phyloP scores from a whole-genome alignment of 2,329 filamentous ascomycete genomes.

The Xylaria sp. region DNA sequence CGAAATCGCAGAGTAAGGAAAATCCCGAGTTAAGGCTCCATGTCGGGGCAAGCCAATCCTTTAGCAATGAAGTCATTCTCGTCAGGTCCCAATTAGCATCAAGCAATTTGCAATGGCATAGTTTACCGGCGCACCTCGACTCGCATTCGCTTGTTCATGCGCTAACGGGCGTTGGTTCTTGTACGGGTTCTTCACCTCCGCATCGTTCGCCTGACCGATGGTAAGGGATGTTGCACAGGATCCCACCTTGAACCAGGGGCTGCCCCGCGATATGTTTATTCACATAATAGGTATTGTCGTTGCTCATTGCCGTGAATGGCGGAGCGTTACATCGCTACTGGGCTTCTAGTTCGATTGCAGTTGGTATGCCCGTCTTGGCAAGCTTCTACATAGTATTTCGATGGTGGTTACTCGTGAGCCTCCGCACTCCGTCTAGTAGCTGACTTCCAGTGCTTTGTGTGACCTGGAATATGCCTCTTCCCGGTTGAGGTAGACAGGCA shows the following conservation, averaged over 20 bases:
- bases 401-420: too few species aligned
- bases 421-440: too few species aligned
- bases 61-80: neutral
- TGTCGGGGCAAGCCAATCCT: neutral
- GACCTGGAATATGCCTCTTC: slow-evolving; percentile 7
- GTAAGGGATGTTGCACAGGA: neutral
- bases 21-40: neutral
- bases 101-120: neutral
- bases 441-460: neutral
- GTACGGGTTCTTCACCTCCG: neutral
- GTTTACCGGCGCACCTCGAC: too few species aligned
- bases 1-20: neutral
- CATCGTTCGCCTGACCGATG: neutral
- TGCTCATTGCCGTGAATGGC: slow-evolving; percentile 20
- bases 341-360: slow-evolving; percentile 10
- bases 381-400: neutral
- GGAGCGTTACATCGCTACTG: slow-evolving; percentile 31
- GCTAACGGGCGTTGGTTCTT: neutral
- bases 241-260: neutral
- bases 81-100: neutral
- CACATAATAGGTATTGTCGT: slow-evolving; percentile 1
- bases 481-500: too few species aligned
- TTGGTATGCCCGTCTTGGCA: slow-evolving; percentile 6
- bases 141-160: neutral
- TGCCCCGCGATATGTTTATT: slow-evolving; percentile 13